Base-by-base conservation (phyloP, 2,329 filamentous ascomycete species). In the Cryphonectria carpinicola region DNA sequence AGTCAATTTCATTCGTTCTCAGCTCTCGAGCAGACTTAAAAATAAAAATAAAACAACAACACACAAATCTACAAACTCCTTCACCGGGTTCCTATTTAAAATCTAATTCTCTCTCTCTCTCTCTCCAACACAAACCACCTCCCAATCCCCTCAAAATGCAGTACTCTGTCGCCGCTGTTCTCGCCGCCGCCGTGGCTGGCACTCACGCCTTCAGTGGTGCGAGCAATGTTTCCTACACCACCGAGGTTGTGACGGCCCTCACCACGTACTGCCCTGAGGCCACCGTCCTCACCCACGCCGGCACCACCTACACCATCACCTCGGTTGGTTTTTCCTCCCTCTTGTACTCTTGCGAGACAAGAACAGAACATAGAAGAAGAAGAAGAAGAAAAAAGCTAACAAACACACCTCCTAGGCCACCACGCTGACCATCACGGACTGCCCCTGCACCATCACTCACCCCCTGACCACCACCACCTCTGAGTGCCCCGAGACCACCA, bases 231-330 rank as follows among this genome's bases (percentile, higher is more conserved):
- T 84, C 83, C 79, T 88, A 87, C 81, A 86, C 85, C 82, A 93
- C 90, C 76, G 88, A 91, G 85, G 83, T 89, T 75, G 87, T 93
- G 74, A 89, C 88, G 71, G 81, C 84, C 71, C 88, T 88, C 84
- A 89, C 87, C 82, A 94, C 91, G 79, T 93, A 86, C 88, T 94
- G 92, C 89, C 90, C 92, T 32, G 84, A 79, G 75, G 80, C 91
- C 74, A 93, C 91, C 76, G 81, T 84, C 76, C 82, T 93, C 81
- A 87, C 86, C 78, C 85, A 91, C 83, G 87, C 86, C 79, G 84
- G 82, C 82, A 84, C 86, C 80, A 92, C 90, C 82, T 92, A 92
- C 86, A 91, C 87, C 76, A 84, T 93, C 82, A 89, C 89, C 74
- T 83, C 86, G 83, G 87, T 88, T 84, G 72, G 84, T 52, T 35